Conservation (phyloP, 768 basidiomycete genomes). For the Tricholoma matsutake region DNA sequence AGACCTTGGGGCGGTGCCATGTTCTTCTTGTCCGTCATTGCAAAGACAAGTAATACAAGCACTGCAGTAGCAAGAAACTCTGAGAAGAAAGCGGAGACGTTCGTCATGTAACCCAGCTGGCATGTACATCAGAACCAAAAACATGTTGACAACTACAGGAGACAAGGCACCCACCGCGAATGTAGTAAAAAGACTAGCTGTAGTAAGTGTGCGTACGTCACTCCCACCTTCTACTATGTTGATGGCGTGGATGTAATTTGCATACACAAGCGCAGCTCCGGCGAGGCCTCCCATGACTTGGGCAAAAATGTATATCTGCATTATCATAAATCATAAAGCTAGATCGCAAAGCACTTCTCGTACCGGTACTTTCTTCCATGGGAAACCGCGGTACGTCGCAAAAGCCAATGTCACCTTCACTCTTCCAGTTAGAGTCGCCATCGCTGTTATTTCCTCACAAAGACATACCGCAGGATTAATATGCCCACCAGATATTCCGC, state of each 20-base stretch:
- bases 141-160: neutral
- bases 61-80: slow-evolving; percentile 59
- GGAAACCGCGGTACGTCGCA: slow-evolving; percentile 69
- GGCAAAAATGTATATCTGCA: slow-evolving; percentile 49
- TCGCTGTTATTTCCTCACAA: slow-evolving; percentile 2
- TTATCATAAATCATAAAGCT: neutral
- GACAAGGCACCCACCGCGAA: slow-evolving; percentile 45
- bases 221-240: slow-evolving; percentile 59
- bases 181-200: slow-evolving; percentile 57
- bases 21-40: slow-evolving; percentile 51
- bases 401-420: slow-evolving; percentile 64
- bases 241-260: slow-evolving; percentile 69
- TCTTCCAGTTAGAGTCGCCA: neutral
- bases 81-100: slow-evolving; percentile 38
- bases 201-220: slow-evolving; percentile 49
- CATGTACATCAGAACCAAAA: neutral
- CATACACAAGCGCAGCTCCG: slow-evolving; percentile 61
- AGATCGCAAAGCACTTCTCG: neutral
- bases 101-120: slow-evolving; percentile 37
- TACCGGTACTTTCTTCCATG: slow-evolving; percentile 77
- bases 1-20: slow-evolving; percentile 47
- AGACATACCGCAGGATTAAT: slow-evolving; percentile 65
- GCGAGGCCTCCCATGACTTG: slow-evolving; percentile 64
- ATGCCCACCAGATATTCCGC: slow-evolving; percentile 71
- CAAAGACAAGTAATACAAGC: slow-evolving; percentile 52